Evolutionary conservation across 257 asterid species (phyloP).

Genomic region (Ilex asprella): DNA sequence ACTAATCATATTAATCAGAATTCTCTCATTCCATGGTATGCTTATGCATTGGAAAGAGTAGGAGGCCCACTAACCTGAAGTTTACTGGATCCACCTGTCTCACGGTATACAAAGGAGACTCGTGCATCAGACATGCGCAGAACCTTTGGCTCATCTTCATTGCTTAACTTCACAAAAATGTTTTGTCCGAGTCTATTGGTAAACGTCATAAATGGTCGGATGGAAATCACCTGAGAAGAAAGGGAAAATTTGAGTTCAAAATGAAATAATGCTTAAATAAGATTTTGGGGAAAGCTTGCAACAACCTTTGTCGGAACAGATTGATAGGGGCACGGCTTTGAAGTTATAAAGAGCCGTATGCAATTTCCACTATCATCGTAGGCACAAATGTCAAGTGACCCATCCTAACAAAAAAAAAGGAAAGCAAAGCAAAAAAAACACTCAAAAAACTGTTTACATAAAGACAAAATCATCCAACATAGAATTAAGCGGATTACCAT

Average conservation of each 20-base stretch:
- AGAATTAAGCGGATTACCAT: conserved; percentile 50
- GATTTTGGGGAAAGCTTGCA: conserved; percentile 12
- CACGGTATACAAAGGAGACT: conserved; percentile 58
- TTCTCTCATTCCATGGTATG: neutral
- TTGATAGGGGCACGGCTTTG: conserved; percentile 82
- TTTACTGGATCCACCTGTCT: conserved; percentile 50
- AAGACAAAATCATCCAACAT: conserved; percentile 1
- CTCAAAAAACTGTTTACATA: conserved; percentile 9
- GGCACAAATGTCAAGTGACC: conserved; percentile 81
- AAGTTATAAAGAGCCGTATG: conserved; percentile 74
- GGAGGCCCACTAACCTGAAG: conserved; percentile 56
- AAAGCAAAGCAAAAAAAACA: neutral
- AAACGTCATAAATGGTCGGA: conserved; percentile 84
- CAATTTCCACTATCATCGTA: conserved; percentile 65
- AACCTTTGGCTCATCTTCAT: conserved; percentile 79
- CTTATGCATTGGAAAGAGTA: neutral
- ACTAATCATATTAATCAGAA: neutral
- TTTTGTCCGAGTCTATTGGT: conserved; percentile 89
- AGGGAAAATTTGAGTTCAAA: conserved; percentile 22
- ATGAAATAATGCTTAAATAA: conserved; percentile 8
- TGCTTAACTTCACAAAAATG: conserved; percentile 62
- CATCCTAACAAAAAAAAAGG: conserved; percentile 50
- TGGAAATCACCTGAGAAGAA: conserved; percentile 59
- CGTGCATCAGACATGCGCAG: conserved; percentile 69
- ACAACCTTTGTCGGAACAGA: conserved; percentile 93